Evolutionary conservation across 2,329 filamentous ascomycete species (phyloP), one percentile per base, ranked within the genome.

Genomic region (Acephala macrosclerotiorum): DNA sequence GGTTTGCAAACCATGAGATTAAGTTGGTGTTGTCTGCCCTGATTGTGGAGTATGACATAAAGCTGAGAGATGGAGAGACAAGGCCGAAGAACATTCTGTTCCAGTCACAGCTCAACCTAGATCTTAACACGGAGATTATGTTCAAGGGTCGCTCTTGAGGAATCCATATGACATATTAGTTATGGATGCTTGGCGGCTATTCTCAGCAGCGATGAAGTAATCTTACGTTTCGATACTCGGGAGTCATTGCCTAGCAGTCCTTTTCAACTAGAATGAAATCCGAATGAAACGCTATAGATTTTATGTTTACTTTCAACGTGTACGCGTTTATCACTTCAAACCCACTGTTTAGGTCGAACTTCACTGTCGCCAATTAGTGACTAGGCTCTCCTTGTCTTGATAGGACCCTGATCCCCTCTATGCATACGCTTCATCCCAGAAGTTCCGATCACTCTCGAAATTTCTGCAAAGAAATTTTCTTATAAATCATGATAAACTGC

Each of bases 1-100:
- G 58, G 55, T 61, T 68, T 47, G 68, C 55, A n/a, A 66, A 58
- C 29, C 22, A 64, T 61, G 53, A 68, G 40, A 60, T 63, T 35
- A 66, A 66, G 26, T 35, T 66, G 29, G 59, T 68, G 2, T 18
- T 70, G 1, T 14, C 53, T 6, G 18, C 9, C 20, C 51, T 68
- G 42, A 25, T 70, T 1, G 26, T 20, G 1, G 59, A 55, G 18
- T 68, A 60, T 58, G 66, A 70, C 51, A 47, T 65, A 3, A 68
- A 67, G 45, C 42, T 62, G 26, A 64, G 57, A 16, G 57, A 66
- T 29, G 61, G 62, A 16, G 60, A 64, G 36, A 26, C 18, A 3
- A 63, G 60, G 29, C 65, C 62, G 33, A 59, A 55, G 53, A 64
- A 58, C 58, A 20, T 63, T 42, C 35, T 59, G 18, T 63, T 64